These are phyloP conservation scores for Aureobasidium uvarum DNA, from an alignment of 2,329 filamentous ascomycete genomes.

Conservation along the genomic window DNA sequence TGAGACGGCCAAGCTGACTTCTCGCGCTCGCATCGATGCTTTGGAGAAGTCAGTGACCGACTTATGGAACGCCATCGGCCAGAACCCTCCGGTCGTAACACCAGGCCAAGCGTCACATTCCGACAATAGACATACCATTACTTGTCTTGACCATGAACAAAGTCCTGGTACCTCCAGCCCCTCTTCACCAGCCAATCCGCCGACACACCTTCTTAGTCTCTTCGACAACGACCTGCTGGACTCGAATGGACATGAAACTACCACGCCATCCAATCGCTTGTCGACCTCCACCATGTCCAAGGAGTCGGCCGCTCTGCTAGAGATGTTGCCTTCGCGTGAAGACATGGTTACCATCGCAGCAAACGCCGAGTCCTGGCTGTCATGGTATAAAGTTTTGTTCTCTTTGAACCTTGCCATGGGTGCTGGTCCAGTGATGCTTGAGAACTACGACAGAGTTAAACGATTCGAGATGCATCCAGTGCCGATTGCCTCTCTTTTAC, in stretches of 20 bases:
- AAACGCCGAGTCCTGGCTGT: conserved; percentile 35
- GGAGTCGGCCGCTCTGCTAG: conserved; percentile 25
- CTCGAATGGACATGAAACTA: conserved; percentile 27
- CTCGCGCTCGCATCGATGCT: conserved; percentile 31
- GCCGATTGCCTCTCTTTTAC: conserved; percentile 34
- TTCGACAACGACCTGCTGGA: conserved; percentile 38
- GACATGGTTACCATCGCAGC: conserved; percentile 32
- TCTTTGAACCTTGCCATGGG: conserved; percentile 31
- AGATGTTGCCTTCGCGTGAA: conserved; percentile 33
- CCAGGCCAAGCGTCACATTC: background rate
- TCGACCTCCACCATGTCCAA: background rate
- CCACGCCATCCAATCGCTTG: background rate
- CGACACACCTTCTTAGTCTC: conserved; percentile 36
- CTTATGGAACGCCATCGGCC: conserved; percentile 29
- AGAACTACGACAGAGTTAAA: conserved; percentile 33
- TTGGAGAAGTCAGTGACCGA: conserved; percentile 31
- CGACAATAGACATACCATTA: background rate
- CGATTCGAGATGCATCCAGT: conserved; percentile 32
- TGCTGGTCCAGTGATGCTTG: conserved; percentile 32
- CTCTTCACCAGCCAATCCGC: conserved; percentile 31
- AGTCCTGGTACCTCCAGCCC: conserved; percentile 24
- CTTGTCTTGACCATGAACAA: background rate
- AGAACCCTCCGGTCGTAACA: conserved; percentile 23
- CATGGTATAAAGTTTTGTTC: conserved; percentile 33
- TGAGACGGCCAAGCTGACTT: conserved; percentile 29